Evolutionary conservation across 306 rosid genomes (phyloP).

Genomic region (Dalbergia oliveri): DNA sequence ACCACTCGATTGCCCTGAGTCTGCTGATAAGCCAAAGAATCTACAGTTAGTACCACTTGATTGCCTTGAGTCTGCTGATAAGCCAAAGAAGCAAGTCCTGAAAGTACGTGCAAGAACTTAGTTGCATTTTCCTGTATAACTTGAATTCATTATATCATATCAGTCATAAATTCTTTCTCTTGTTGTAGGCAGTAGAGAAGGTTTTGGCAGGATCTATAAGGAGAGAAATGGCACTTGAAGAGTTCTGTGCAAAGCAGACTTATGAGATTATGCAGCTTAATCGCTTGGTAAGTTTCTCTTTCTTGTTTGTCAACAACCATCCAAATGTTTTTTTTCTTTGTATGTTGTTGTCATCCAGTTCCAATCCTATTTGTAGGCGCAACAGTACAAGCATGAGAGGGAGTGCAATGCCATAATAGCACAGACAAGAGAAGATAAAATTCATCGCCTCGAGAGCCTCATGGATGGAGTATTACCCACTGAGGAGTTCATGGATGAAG

Average conservation of each 20-base stretch:
- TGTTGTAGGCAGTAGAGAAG: constrained; percentile 81
- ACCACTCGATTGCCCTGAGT: constrained; percentile 69
- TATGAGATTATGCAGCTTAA: constrained; percentile 86
- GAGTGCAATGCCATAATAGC: constrained; percentile 89
- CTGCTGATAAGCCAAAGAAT: constrained; percentile 62
- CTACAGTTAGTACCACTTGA: constrained; percentile 79
- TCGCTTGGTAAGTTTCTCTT: constrained; percentile 76
- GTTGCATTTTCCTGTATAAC: constrained; percentile 41
- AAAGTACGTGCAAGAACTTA: constrained; percentile 66
- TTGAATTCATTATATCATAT: constrained; percentile 34
- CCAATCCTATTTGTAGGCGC: constrained; percentile 68
- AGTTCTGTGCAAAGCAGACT: constrained; percentile 83
- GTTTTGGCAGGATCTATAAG: constrained; percentile 95
- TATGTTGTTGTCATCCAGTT: constrained; percentile 47
- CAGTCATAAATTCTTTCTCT: constrained; percentile 30
- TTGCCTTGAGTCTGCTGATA: constrained; percentile 70
- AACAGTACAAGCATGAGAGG: constrained; percentile 91
- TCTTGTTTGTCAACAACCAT: constrained; percentile 20
- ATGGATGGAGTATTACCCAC: constrained; percentile 93
- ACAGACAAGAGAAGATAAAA: constrained; percentile 95
- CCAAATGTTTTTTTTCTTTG: constrained; percentile 37
- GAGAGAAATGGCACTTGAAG: constrained; percentile 98
- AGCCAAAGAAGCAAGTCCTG: constrained; percentile 77
- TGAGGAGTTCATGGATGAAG: constrained; percentile 90
- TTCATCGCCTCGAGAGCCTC: constrained; percentile 90